phyloP scores from a whole-genome alignment of 257 asterid species.

The Verbascum thapsus region DNA sequence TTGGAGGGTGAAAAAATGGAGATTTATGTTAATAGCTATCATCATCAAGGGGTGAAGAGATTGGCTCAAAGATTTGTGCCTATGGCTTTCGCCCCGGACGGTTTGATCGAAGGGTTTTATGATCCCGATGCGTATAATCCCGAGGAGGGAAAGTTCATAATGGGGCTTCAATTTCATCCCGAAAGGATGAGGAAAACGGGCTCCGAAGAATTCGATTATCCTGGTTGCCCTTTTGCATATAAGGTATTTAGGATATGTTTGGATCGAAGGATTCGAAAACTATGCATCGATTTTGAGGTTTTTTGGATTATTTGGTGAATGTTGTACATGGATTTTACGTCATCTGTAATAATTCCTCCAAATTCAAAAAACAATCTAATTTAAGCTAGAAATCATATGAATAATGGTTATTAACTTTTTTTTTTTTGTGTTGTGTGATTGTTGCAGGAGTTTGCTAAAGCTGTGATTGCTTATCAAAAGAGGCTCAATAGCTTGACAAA shows the following conservation, averaged over 20 bases:
- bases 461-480: conserved; percentile 68
- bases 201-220: conserved; percentile 72
- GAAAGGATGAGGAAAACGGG: conserved; percentile 72
- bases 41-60: conserved; percentile 87
- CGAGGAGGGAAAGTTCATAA: conserved; percentile 79
- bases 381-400: no score
- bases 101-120: conserved; percentile 85
- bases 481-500: conserved; percentile 38
- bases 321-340: no score
- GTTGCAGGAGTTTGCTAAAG: conserved; percentile 64
- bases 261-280: no score
- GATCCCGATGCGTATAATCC: conserved; percentile 76
- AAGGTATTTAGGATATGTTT: conserved; percentile 54
- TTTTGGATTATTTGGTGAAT: no score
- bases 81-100: conserved; percentile 89
- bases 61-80: conserved; percentile 81
- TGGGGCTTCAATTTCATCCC: conserved; percentile 97
- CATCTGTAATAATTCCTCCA: no score
- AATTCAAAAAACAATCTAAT: no score
- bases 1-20: conserved; percentile 52
- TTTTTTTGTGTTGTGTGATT: no score
- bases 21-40: conserved; percentile 76
- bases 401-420: no score
- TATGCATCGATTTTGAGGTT: no score
- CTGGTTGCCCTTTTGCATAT: conserved; percentile 76